Evolutionary conservation across 208 protist species (phyloP), one percentile per base, ranked within the genome.

Genomic region (Zelonia costaricensis): DNA sequence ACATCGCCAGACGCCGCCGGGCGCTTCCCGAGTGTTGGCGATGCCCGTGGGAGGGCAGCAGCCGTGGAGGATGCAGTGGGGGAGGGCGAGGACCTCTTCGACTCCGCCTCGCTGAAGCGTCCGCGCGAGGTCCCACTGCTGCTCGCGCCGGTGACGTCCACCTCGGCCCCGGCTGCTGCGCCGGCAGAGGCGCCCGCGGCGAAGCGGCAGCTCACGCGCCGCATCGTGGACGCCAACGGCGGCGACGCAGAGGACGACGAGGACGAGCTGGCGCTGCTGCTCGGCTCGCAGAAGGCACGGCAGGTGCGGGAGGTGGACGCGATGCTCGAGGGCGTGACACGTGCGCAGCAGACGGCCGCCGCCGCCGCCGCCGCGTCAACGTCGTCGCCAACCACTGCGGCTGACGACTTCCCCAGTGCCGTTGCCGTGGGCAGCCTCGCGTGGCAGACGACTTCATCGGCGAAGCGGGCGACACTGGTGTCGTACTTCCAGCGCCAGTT

Each of bases 201-300:
- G 30, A 72, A 36, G 28, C 57, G 65, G 10, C 15, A 47, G n/a
- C 42, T 72, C 15, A 55, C 65, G 2, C 56, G 57, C 16, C 45
- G 44, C 16, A 18, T 6, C 16, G 13, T 15, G 6, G 31, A 18
- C 31, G 28, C 40, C 57, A 42, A 12, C 12, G 39, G 10, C 5
- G 39, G n/a, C 3, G 39, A 44, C 44, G 57, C 35, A 1, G 56
- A 71, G 16, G 72, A 84, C 23, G 82, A 83, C 10, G 89, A 95
- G 12, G 85, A 91, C 33, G 89, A 95, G 30, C 74, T 95, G 22
- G 69, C 81, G 1, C 57, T 95, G 39, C 78, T 95, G 30, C 69
- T 95, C 1, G 89, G 86, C 4, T 74, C 71, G 31, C 62, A 82
- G 25, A 59, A 80, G 60, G 86, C 76, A n/a, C 57, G 63, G 33